These are phyloP conservation scores for Taphrina communis DNA, from an alignment of 1,139 yeast species.

Conservation along the genomic window DNA sequence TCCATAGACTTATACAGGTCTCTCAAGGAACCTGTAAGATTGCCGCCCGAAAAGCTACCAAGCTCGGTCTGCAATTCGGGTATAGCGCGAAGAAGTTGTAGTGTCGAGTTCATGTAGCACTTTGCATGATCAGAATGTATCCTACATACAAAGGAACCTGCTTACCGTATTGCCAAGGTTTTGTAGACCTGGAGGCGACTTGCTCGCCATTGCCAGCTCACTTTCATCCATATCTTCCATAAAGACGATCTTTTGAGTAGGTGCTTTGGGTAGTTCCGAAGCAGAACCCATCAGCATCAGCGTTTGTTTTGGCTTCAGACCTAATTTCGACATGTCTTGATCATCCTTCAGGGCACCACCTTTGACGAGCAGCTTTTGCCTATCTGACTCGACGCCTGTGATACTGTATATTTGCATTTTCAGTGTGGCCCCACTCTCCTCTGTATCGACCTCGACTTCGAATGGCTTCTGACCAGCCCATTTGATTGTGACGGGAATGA, in stretches of 20 bases:
- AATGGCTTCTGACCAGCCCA: conserved; percentile 58
- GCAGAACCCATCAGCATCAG: conserved; percentile 94
- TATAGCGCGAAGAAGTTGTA: conserved; percentile 76
- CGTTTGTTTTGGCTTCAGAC: conserved; percentile 67
- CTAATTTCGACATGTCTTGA: conserved; percentile 49
- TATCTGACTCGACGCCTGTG: conserved; percentile 81
- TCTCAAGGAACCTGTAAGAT: conserved; percentile 44
- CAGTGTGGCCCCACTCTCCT: conserved; percentile 64
- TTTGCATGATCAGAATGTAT: neutral
- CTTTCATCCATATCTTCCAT: conserved; percentile 69
- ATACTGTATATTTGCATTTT: conserved; percentile 71
- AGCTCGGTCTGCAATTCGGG: conserved; percentile 60
- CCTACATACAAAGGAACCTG: neutral
- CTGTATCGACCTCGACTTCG: conserved; percentile 65
- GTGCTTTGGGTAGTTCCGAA: conserved; percentile 68
- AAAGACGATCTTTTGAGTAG: conserved; percentile 63
- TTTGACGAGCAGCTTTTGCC: conserved; percentile 87
- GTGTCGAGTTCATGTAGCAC: conserved; percentile 70
- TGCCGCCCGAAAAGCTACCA: conserved; percentile 36
- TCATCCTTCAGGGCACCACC: conserved; percentile 41
- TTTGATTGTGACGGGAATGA: conserved; percentile 37
- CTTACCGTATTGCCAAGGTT: conserved; percentile 96
- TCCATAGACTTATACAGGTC: conserved; percentile 51
- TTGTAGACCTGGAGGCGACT: conserved; percentile 77
- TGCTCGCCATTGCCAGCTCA: conserved; percentile 53